Conservation (phyloP, 2,329 filamentous ascomycete species). For the Colletotrichum filicis region DNA sequence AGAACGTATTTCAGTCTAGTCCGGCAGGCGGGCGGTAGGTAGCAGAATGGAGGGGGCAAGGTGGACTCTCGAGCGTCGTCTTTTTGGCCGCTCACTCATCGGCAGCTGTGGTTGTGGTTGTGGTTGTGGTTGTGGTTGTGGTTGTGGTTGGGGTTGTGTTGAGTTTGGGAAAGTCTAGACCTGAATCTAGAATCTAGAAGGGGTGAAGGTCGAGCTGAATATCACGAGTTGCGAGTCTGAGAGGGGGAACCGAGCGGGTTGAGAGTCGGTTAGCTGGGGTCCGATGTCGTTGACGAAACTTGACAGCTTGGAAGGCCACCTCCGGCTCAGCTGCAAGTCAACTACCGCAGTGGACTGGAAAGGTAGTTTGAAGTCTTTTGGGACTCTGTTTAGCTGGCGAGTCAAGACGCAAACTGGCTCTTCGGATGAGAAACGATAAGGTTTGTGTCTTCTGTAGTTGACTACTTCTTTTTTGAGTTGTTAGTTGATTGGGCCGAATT, state of each 20-base stretch:
- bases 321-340: background rate
- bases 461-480: background rate
- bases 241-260: background rate
- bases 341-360: background rate
- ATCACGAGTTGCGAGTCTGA: background rate
- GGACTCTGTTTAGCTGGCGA: conserved; percentile 2
- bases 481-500: background rate
- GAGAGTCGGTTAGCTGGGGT: conserved; percentile 5
- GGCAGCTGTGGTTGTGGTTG: background rate
- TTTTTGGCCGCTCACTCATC: background rate
- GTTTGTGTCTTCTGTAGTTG: background rate
- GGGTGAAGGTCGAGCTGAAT: background rate
- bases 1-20: background rate
- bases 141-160: background rate
- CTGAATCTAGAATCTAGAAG: background rate
- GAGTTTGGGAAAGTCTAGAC: background rate
- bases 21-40: background rate
- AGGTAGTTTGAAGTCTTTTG: background rate
- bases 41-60: background rate
- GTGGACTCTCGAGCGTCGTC: background rate
- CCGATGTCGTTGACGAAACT: conserved; percentile 28
- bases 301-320: conserved; percentile 17
- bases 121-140: background rate
- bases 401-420: conserved; percentile 15
- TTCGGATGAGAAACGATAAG: conserved; percentile 1